phyloP scores from a whole-genome alignment of 1,284 basidiomycete genomes.

The Leccinum pallidistipes region DNA sequence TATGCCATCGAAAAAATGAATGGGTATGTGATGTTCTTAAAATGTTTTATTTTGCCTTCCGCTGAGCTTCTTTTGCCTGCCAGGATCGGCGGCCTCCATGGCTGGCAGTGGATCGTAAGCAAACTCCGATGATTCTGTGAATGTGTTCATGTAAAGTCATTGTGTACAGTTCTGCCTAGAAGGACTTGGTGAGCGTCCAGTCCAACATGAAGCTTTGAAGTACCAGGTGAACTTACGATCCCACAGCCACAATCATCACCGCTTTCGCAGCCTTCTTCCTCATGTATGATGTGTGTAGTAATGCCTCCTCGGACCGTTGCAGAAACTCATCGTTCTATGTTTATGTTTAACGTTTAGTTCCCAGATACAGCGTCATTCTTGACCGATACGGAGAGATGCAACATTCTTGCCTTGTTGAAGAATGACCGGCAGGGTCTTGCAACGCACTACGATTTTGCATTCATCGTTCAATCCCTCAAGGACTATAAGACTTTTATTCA shows the following conservation, averaged over 20 bases:
- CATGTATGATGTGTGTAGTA: conserved; percentile 42
- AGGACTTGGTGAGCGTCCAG: conserved; percentile 25
- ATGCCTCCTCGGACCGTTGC: not conserved
- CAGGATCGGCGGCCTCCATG: conserved; percentile 40
- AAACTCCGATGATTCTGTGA: not conserved
- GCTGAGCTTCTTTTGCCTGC: not conserved
- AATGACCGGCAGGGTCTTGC: conserved; percentile 39
- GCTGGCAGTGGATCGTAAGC: conserved; percentile 53
- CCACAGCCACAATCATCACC: conserved; percentile 38
- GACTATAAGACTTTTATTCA: conserved; percentile 50
- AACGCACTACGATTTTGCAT: conserved; percentile 36
- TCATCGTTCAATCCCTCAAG: conserved; percentile 41
- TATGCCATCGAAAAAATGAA: conserved; percentile 37
- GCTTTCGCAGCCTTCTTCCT: conserved; percentile 41
- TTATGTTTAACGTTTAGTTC: conserved; percentile 38
- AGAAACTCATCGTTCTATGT: not conserved
- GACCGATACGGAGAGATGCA: conserved; percentile 37
- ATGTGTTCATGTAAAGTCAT: conserved; percentile 4
- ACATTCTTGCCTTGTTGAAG: conserved; percentile 39
- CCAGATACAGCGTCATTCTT: conserved; percentile 49
- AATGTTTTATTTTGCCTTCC: not conserved
- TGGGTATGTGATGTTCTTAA: conserved; percentile 33
- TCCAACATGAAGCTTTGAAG: not conserved
- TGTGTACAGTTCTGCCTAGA: conserved; percentile 34
- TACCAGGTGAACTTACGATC: not conserved